Percentiles rank a stretch among this genome's conserved stretches.
Evolutionary conservation across 2,329 filamentous ascomycete species (phyloP).

Genomic region (Sporothrix variecibatus): DNA sequence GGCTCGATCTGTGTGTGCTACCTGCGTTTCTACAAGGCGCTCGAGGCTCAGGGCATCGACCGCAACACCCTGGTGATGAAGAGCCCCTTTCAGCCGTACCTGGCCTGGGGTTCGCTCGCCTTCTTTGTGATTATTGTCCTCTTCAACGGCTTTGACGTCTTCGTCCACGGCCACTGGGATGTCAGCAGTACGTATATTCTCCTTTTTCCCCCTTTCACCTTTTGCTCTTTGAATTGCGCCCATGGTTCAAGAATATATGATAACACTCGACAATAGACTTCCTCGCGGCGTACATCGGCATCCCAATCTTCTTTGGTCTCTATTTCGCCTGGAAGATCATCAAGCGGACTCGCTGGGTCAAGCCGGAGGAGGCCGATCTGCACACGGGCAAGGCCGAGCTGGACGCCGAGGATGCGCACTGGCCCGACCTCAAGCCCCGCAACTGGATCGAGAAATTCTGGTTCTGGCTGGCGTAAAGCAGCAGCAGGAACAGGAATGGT

Average conservation of each 20-base stretch:
- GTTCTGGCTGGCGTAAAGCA: conserved; percentile 46
- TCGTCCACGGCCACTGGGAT: conserved; percentile 55
- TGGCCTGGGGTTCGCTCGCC: conserved; percentile 63
- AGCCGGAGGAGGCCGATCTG: conserved; percentile 55
- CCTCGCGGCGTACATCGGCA: conserved; percentile 63
- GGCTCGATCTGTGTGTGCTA: conserved; percentile 68
- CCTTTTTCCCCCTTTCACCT: background rate
- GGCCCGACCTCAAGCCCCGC: conserved; percentile 46
- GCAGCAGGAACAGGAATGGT: background rate
- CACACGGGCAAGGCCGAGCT: conserved; percentile 62
- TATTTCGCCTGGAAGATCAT: conserved; percentile 63
- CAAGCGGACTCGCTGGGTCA: conserved; percentile 44
- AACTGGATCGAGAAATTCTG: conserved; percentile 56
- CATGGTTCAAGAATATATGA: conserved; percentile 59
- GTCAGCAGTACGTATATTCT: conserved; percentile 20
- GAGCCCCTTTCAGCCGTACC: conserved; percentile 66
- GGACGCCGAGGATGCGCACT: conserved; percentile 47
- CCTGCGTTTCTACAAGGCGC: conserved; percentile 67
- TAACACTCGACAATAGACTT: conserved; percentile 65
- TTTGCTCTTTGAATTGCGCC: conserved; percentile 24
- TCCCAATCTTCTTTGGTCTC: conserved; percentile 61
- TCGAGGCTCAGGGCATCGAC: conserved; percentile 64
- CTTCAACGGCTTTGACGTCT: conserved; percentile 72
- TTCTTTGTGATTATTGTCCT: conserved; percentile 70
- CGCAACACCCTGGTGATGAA: conserved; percentile 66